Evolutionary conservation across 225 moss, liverwort and hornwort species (phyloP).

Genomic region (Bryoerythrophyllum caledonicum): DNA sequence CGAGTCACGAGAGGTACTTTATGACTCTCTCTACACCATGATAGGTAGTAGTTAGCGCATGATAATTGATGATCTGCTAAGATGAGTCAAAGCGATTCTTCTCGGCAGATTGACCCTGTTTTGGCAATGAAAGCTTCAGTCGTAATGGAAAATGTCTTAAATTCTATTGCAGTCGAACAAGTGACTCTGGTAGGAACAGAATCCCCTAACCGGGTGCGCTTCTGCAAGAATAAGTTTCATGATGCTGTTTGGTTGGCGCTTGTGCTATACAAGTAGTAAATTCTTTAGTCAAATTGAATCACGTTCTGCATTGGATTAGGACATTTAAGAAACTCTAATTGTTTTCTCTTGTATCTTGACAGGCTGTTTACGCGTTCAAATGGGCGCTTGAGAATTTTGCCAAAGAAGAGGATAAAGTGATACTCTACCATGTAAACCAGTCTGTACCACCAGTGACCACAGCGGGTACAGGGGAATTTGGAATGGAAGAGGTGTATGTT

Average conservation of each 20-base stretch:
- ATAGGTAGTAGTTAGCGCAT: neutral
- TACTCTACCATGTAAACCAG: constrained; percentile 89
- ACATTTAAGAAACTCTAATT: neutral
- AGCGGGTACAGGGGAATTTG: constrained; percentile 82
- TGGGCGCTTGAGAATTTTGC: constrained; percentile 88
- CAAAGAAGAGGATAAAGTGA: constrained; percentile 59
- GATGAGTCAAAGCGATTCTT: neutral
- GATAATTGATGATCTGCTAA: neutral
- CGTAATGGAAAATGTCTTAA: no score
- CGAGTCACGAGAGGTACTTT: constrained; percentile 70
- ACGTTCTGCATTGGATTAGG: neutral
- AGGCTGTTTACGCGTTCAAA: constrained; percentile 86
- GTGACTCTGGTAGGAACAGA: neutral
- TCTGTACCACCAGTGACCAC: constrained; percentile 57
- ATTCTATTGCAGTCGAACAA: neutral
- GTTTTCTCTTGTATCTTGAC: neutral
- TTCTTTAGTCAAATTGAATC: neutral
- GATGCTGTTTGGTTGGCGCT: neutral
- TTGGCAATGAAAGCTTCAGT: neutral
- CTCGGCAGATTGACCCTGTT: neutral
- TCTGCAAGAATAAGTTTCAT: neutral
- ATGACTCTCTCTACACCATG: neutral
- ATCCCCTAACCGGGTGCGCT: neutral
- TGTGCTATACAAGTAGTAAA: neutral
- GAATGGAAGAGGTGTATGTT: constrained; percentile 84